Conservation (phyloP, 495 filamentous ascomycete species). For the Hypoxylon trugodes region DNA sequence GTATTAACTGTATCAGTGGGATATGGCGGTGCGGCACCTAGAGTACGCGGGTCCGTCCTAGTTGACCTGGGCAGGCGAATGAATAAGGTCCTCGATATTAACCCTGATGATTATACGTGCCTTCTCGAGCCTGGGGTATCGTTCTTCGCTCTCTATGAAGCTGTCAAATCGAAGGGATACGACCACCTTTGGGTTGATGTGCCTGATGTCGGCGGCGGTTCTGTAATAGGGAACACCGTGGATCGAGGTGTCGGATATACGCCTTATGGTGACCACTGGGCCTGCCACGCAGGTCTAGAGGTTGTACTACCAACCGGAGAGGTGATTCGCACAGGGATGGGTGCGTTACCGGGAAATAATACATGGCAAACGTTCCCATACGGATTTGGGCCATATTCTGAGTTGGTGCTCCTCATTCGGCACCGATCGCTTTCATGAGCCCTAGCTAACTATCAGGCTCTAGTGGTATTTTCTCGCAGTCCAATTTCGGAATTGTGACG, state of each 20-base stretch:
- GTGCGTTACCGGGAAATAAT: conserved; percentile 54
- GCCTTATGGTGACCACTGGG: conserved; percentile 44
- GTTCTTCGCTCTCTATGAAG: conserved; percentile 58
- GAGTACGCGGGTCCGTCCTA: conserved; percentile 60
- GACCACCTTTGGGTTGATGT: conserved; percentile 45
- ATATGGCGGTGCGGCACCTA: conserved; percentile 65
- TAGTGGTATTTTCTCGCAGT: conserved; percentile 63
- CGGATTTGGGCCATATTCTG: conserved; percentile 63
- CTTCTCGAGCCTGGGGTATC: conserved; percentile 63
- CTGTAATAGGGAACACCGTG: conserved; percentile 59
- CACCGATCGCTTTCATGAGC: background rate
- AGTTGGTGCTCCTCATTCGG: conserved; percentile 52
- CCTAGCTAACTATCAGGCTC: conserved; percentile 2
- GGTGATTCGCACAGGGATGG: conserved; percentile 64
- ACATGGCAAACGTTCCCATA: conserved; percentile 60
- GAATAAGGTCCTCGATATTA: conserved; percentile 62
- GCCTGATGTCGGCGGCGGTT: conserved; percentile 60
- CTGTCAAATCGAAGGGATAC: conserved; percentile 45
- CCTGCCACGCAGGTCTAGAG: conserved; percentile 59
- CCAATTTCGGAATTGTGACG: conserved; percentile 61
- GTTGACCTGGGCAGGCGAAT: conserved; percentile 62
- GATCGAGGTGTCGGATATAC: conserved; percentile 66
- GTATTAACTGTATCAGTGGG: conserved; percentile 42
- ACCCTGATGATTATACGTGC: conserved; percentile 57
- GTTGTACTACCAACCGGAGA: conserved; percentile 63